Base-by-base conservation (phyloP, 2,329 filamentous ascomycete genomes). In the Cladophialophora immunda region DNA sequence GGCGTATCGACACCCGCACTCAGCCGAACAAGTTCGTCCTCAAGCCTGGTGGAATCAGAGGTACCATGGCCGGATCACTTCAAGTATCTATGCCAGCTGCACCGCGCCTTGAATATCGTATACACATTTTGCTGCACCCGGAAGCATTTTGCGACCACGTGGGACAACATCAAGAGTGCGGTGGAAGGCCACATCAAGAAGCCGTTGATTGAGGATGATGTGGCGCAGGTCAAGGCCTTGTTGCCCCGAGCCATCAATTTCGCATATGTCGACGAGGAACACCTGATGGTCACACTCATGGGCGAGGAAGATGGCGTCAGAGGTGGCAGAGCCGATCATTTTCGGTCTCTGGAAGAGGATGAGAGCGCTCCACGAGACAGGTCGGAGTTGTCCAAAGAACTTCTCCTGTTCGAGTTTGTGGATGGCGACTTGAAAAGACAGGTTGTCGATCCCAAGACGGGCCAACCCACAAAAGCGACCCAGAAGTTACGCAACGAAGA, bases 121-220 rank as follows among this genome's bases (percentile, higher is more conserved):
- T 97, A 93, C 74, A 98, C 95, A 0, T 98, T 99, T 76, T 97
- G 93, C 81, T 95, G 90, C 76, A 94, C 94, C 0, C 89, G 95
- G 54, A 97, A 97, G 76, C 92, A 98, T 74, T 85, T 98, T 30
- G 89, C 92, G 0, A 98, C 95, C 0, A 97, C 94, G 0, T 93
- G 97, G 71, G 91, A 95, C 17, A 97, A 91, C 5, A 91, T 99
- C 55, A 93, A 90, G 72, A 86, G 88, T 8, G 87, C 94, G 0
- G 94, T 98, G 0, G 93, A 97, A 78, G 87, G 87, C 0, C 93
- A 97, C 75, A 93, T 89, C 67, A 90, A 91, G 73, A 85, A 87
- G 27, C 82, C 88, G 19, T 79, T 99, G 50, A 83, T 83, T 0
- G 80, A 95, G 22, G 89, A 91, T 67, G 93, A 98, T 79, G 88